Evolutionary conservation across 441 rosid genomes (phyloP).

Genomic region (Populus hybrid): DNA sequence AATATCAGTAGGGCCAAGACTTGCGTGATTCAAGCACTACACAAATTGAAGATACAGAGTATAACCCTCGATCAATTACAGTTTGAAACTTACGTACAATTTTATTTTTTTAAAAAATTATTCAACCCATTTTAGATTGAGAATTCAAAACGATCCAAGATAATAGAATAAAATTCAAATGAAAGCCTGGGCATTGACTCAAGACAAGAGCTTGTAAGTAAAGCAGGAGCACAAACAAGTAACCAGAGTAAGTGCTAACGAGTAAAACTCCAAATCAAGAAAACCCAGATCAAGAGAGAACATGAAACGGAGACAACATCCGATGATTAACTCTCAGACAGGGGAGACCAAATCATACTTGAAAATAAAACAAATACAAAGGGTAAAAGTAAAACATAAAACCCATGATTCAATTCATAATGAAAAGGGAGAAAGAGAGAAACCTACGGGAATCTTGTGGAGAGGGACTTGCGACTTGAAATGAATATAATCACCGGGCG

Average conservation of each 20-base stretch:
- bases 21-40: not conserved
- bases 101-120: no score
- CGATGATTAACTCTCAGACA: not conserved
- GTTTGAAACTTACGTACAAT: no score
- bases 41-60: not conserved
- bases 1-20: not conserved
- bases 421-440: slow-evolving; percentile 6
- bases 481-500: slow-evolving; percentile 95
- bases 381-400: slow-evolving; percentile 1
- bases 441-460: slow-evolving; percentile 88
- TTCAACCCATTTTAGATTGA: not conserved
- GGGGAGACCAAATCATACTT: not conserved
- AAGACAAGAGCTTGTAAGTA: not conserved
- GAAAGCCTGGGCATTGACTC: not conserved
- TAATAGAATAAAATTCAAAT: no score
- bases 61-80: not conserved
- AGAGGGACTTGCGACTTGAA: slow-evolving; percentile 99
- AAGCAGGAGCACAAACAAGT: no score
- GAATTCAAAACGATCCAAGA: not conserved
- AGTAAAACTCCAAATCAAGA: not conserved
- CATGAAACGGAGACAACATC: not conserved
- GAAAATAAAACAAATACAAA: not conserved
- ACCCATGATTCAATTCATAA: slow-evolving; percentile 18
- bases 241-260: no score
- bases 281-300: no score